phyloP scores from a whole-genome alignment of 2,329 filamentous ascomycete species.

The Mycocentrospora acerina region DNA sequence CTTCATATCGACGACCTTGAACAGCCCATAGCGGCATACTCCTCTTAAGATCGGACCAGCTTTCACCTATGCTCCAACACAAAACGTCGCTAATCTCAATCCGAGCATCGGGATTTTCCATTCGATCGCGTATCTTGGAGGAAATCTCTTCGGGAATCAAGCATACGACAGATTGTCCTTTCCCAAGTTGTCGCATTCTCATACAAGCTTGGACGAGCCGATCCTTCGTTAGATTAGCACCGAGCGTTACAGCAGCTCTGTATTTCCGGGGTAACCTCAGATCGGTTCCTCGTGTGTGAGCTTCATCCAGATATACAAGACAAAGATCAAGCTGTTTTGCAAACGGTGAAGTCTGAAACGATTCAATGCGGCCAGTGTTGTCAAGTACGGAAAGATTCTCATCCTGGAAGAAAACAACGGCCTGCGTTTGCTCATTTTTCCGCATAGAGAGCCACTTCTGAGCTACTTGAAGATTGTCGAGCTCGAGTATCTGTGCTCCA shows the following conservation, averaged over 20 bases:
- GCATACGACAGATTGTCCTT: constrained; percentile 66
- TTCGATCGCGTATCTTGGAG: constrained; percentile 49
- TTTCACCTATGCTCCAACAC: constrained; percentile 61
- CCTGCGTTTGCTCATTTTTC: constrained; percentile 46
- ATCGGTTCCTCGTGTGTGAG: constrained; percentile 70
- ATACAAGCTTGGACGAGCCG: constrained; percentile 66
- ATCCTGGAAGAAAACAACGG: constrained; percentile 55
- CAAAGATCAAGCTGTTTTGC: constrained; percentile 58
- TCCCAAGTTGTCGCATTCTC: constrained; percentile 57
- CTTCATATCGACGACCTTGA: constrained; percentile 57
- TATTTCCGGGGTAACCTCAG: constrained; percentile 61
- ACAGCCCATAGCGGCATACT: constrained; percentile 61
- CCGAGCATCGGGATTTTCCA: background rate
- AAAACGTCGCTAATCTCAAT: constrained; percentile 60
- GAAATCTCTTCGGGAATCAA: constrained; percentile 62
- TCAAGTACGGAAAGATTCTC: constrained; percentile 60
- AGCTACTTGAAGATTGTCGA: constrained; percentile 47
- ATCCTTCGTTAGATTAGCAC: constrained; percentile 67
- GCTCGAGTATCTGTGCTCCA: constrained; percentile 68
- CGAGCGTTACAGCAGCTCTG: constrained; percentile 68
- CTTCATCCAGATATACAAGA: constrained; percentile 69
- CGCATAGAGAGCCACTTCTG: constrained; percentile 51
- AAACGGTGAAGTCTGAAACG: constrained; percentile 62
- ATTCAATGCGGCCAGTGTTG: constrained; percentile 48
- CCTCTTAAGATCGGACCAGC: constrained; percentile 51